Evolutionary conservation across 306 rosid genomes (phyloP), one percentile per base, ranked within the genome.

Genomic region (Cicer chorassanicum): DNA sequence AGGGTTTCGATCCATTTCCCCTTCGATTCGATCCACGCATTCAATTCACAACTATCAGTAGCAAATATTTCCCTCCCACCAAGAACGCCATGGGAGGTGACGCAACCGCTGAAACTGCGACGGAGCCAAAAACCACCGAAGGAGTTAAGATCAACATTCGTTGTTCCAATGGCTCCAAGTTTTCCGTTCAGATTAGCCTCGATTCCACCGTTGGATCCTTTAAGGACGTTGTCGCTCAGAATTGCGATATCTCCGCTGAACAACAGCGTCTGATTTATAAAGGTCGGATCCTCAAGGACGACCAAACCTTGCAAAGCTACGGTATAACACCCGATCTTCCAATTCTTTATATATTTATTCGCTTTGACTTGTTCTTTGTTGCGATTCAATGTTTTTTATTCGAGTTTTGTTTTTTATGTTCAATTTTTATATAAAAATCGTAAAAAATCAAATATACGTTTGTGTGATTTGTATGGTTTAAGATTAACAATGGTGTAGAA

Each of bases 231-330:
- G 82, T 92, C 9, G 86, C 93, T 10, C 79, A 70, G 19, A 83
- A 77, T 54, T 84, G 89, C 60, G 88, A 88, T 65, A 81, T 90
- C 64, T 87, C 89, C 1, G 50, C 92, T 36, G 84, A 88, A 59
- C 92, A 87, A 70, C 97, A 92, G 79, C 88, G 97, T 12, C 82
- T 92, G 89, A 92, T 92, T 85, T 92, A 92, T 79, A 90, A 92
- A 76, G 97, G 97, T 1, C 89, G 96, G 84, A 92, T 92, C 80
- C 84, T 92, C 48, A 88, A 90, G 86, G 90, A 92, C 15, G 97
- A 92, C 73, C 92, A 92, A 72, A 78, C 93, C 12, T 88, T 92
- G 38, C 80, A 64, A 60, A 92, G 89, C 90, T 89, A 90, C 66
- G 96, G 97, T 92, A 87, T 87, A 56, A 19, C 36, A n/a, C 49